Conservation (phyloP, 129 eudicot genomes). For the Centrapalus pauciflorus region DNA sequence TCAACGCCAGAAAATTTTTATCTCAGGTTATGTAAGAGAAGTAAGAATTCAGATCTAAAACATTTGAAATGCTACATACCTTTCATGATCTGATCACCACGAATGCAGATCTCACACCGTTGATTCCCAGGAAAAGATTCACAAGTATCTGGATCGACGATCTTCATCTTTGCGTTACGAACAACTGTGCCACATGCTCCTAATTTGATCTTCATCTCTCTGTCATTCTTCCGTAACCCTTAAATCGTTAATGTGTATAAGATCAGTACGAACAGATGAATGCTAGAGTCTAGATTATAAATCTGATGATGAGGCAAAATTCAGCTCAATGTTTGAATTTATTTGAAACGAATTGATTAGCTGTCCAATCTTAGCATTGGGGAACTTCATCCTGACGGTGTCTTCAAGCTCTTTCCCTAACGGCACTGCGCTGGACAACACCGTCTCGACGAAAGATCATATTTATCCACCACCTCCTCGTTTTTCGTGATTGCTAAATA, state of each 20-base stretch:
- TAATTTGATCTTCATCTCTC: conserved; percentile 86
- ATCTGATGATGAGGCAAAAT: not conserved
- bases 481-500: too few relatives aligned
- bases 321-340: not conserved
- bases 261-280: not conserved
- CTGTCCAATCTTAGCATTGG: conserved; percentile 88
- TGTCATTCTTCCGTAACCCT: conserved; percentile 99
- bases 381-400: conserved; percentile 60
- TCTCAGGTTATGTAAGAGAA: not conserved
- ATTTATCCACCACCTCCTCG: conserved; percentile 56
- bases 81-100: too few relatives aligned
- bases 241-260: not conserved
- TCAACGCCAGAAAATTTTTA: not conserved
- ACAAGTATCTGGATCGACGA: too few relatives aligned
- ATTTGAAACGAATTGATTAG: conserved; percentile 20
- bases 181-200: conserved; percentile 93
- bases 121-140: too few relatives aligned
- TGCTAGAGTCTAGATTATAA: not conserved
- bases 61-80: too few relatives aligned
- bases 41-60: not conserved
- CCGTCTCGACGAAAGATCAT: conserved; percentile 62
- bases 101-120: too few relatives aligned
- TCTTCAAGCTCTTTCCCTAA: conserved; percentile 89
- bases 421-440: conserved; percentile 95
- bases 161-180: too few relatives aligned